Evolutionary conservation across 2,329 filamentous ascomycete genomes (phyloP), one percentile per base, ranked within the genome.

Genomic region (Ophiostoma himal-ulmi): DNA sequence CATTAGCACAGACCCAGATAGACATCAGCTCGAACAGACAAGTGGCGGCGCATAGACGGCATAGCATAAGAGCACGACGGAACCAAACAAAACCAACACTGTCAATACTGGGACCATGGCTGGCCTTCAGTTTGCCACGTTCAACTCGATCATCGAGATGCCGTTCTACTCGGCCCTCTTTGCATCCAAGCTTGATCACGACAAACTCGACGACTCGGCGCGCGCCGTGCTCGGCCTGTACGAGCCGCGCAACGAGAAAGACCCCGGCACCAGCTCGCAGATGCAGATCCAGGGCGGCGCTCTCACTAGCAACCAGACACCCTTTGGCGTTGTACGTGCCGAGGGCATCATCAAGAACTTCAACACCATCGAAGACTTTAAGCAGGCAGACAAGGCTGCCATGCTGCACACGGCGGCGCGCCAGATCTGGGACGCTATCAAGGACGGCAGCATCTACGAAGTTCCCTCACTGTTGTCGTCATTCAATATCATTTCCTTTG

Each of bases 311-410:
- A 54, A 57, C 68, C 48, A 54, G 48, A 91, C 74, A 85, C 73
- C 71, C 1, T 8, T 85, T 67, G 89, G 88, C 74, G 88, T 87
- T 76, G 92, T 90, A 77, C 90, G 94, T 75, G 94, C 92, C 65
- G 94, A 98, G 79, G 95, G 95, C 72, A 92, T 92, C 77, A 96
- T 99, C 76, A 94, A 91, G 78, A 99, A 99, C 81, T 90, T 94
- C 77, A 99, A 99, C 78, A 98, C 95, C 0, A 86, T 97, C 75
- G 94, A 98, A 75, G 93, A 95, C 77, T 98, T 97, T 80, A 92
- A 89, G 77, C 91, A 90, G 74, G 86, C 89, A 73, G 92, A 98
- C 79, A 95, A 94, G 78, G 79, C 84, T 13, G 88, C 89, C 44
- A 88, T 96, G 79, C 84, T 98, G 67, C 88, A 92, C 73, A 89